Evolutionary conservation across 257 asterid genomes (phyloP), one percentile per base, ranked within the genome.

Genomic region (Rauvolfia tetraphylla): DNA sequence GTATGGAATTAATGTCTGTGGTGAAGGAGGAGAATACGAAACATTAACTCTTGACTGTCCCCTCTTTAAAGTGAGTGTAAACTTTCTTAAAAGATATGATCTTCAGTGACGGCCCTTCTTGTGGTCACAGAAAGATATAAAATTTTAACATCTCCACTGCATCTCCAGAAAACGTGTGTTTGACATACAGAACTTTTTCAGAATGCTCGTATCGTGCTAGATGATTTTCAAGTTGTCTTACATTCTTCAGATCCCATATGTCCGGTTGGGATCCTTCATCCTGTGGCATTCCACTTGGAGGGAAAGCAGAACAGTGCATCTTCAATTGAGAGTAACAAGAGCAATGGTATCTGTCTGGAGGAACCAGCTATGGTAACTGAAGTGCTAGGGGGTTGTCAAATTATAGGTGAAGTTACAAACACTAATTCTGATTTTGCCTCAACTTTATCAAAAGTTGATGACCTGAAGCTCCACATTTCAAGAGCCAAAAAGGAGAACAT

Each of bases 1-100:
- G 75, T 95, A 92, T 81, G 98, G 98, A 79, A 85, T 92, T 78
- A 95, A 95, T 81, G 91, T 91, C 65, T 95, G 99, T 78, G 99
- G 99, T 84, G 99, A 95, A 90, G 99, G 98, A 75, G 99, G 98
- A 82, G 98, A 95, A 83, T 92, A 95, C 76, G 99, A 95, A 85
- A 92, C 98, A 68, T 87, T 95, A 86, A 95, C 99, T 68, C 93
- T 95, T 79, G 98, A 95, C 85, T 95, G 99, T 59, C 98, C 99
- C 73, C 93, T 92, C 80, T 95, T 92, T 84, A 85, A 89, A 79
- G 99, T 91, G 83, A 84, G 96, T 82, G 42, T 57, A 15, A 53
- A 44, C 75, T 81, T 67, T 29, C 56, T 23, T 33, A 20, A 11
- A 42, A 53, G 27, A 61, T 49, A 22, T 12, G 57, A 27, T 73